Evolutionary conservation across 2,329 filamentous ascomycete species (phyloP).

Genomic region (Colletotrichum spaethianum): DNA sequence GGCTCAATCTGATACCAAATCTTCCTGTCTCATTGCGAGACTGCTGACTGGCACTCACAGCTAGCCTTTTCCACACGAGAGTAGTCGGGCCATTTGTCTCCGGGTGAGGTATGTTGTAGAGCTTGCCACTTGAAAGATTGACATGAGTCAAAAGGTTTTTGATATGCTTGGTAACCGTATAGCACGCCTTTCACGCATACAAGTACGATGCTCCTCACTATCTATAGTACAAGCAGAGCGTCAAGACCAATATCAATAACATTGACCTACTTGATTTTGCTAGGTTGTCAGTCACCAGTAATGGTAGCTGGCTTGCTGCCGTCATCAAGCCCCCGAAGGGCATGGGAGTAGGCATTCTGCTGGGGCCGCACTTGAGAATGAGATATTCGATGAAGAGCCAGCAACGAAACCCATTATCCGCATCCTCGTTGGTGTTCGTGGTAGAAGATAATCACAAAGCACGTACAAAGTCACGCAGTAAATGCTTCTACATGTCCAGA

Average conservation of each 20-base stretch:
- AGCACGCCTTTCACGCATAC: too few species aligned
- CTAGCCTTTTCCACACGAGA: too few species aligned
- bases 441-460: too few species aligned
- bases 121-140: neutral
- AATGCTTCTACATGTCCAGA: too few species aligned
- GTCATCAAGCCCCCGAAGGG: slow-evolving; percentile 52
- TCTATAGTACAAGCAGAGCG: slow-evolving; percentile 32
- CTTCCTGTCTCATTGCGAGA: too few species aligned
- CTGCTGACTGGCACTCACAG: too few species aligned
- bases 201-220: neutral
- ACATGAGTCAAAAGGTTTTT: neutral
- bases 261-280: slow-evolving; percentile 59
- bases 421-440: too few species aligned
- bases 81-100: too few species aligned
- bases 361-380: slow-evolving; percentile 43
- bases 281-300: slow-evolving; percentile 60
- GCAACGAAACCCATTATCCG: too few species aligned
- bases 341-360: slow-evolving; percentile 54
- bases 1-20: too few species aligned
- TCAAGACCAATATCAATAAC: slow-evolving; percentile 51
- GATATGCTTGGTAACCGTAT: neutral
- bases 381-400: too few species aligned
- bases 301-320: slow-evolving; percentile 57
- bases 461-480: too few species aligned
- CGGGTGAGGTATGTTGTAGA: neutral